Percentiles rank a stretch among this genome's conserved stretches.
phyloP scores from a whole-genome alignment of 23 red algal species.

The Gracilaria gracilis region DNA sequence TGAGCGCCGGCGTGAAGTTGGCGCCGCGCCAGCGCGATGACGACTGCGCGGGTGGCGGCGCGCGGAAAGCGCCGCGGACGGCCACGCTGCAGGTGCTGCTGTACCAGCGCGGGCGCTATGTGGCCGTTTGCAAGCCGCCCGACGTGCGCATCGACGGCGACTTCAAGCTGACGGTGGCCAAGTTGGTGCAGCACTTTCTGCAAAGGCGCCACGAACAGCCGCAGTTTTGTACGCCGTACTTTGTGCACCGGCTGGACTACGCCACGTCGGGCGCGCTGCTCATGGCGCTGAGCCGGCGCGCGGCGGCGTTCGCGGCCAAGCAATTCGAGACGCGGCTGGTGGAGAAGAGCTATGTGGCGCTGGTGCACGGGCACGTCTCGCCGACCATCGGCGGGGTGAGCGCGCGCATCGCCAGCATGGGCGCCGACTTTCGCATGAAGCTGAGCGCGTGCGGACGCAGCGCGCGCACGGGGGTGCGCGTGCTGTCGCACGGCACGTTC shows the following conservation, averaged over 20 bases:
- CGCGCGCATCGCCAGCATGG: not conserved
- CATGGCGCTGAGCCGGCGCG: conserved; percentile 59
- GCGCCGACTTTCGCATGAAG: conserved; percentile 5
- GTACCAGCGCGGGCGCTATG: conserved; percentile 69
- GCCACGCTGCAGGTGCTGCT: conserved; percentile 57
- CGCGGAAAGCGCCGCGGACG: conserved; percentile 19
- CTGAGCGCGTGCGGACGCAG: not conserved
- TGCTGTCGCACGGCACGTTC: conserved; percentile 53
- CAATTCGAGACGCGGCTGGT: conserved; percentile 77
- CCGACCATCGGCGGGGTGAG: not conserved
- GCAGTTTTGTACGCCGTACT: not conserved
- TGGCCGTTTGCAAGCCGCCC: conserved; percentile 87
- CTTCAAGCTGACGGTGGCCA: conserved; percentile 76
- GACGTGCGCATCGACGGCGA: conserved; percentile 96
- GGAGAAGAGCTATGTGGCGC: conserved; percentile 81
- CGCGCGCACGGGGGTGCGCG: conserved; percentile 23
- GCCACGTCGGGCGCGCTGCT: conserved; percentile 95
- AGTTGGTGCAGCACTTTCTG: conserved; percentile 56
- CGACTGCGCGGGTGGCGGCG: not conserved
- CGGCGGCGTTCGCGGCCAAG: conserved; percentile 64
- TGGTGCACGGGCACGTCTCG: conserved; percentile 82
- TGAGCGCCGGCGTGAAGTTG: not conserved
- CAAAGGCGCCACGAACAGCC: not conserved
- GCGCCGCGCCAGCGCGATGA: not conserved
- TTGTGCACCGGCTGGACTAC: conserved; percentile 97